Evolutionary conservation across 345 rosid genomes (phyloP), one percentile per base, ranked within the genome.

Genomic region (Murraya koenigii): DNA sequence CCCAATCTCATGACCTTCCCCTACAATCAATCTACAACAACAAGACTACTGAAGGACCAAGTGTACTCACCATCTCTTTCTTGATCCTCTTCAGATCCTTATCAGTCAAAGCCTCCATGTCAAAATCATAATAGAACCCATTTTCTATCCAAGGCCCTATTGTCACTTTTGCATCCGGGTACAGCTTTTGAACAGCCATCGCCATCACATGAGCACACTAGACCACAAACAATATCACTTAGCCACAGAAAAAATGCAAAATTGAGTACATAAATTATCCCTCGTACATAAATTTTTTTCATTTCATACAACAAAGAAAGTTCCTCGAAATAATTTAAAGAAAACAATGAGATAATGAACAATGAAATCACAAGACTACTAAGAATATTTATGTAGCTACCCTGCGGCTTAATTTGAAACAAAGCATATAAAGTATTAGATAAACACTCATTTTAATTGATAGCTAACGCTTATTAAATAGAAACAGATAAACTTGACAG

Each of bases 191-290:
- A 84, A 93, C 98, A 44, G 99, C 97, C 99, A 93, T 96, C 23
- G 97, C 99, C 99, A 96, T 93, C 69, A 96, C 97, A 87, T 96
- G 99, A 1, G 99, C 97, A 85, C 97, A 90, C 99, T 96, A 87
- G 38, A 87, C 15, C 65, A 36, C 17, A 25, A 68, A 67, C 47
- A 41, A 54, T 20, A 67, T 20, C 39, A 38, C 60, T 4, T 25
- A 41, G 44, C 38, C 22, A 63, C 62, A 8, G 58, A 59, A 78
- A 8, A 17, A 52, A 52, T n/a, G 47, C 33, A 35, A 22, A n/a
- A 14, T 68, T 25, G 35, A 41, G 56, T 68, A 71, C 49, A 47
- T 44, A 69, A 69, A 47, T 8, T 13, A 68, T 30, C 15, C 26
- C 58, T 7, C n/a, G 19, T 28, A 47, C 38, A 69, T 8, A 69